Evolutionary conservation across 495 filamentous ascomycete genomes (phyloP).

Genomic region (Cairneyella variabilis): DNA sequence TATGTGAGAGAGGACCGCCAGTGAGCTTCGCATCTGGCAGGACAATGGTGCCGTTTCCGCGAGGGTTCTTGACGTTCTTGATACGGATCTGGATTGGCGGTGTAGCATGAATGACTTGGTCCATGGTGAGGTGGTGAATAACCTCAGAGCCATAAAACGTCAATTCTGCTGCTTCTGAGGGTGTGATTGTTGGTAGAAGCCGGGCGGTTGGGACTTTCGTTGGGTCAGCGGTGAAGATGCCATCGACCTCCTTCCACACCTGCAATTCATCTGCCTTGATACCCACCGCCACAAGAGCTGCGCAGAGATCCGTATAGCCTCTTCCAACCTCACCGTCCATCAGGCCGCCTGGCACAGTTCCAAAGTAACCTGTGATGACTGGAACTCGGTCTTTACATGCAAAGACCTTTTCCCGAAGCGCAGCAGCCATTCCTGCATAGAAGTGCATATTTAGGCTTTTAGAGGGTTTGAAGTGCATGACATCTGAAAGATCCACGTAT

Average conservation of each 20-base stretch:
- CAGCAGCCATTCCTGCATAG: slow-evolving; percentile 64
- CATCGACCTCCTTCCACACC: slow-evolving; percentile 92
- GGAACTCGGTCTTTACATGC: slow-evolving; percentile 69
- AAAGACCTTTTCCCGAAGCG: slow-evolving; percentile 62
- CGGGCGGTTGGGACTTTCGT: slow-evolving; percentile 82
- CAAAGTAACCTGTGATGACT: slow-evolving; percentile 84
- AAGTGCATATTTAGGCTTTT: slow-evolving; percentile 72
- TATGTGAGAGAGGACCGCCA: slow-evolving; percentile 27
- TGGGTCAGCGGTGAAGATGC: slow-evolving; percentile 86
- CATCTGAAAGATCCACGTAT: slow-evolving; percentile 80
- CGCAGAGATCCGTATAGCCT: slow-evolving; percentile 88
- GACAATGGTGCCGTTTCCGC: slow-evolving; percentile 82
- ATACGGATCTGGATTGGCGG: slow-evolving; percentile 88
- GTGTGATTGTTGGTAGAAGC: slow-evolving; percentile 73
- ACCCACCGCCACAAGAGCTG: slow-evolving; percentile 76
- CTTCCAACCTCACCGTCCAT: slow-evolving; percentile 74
- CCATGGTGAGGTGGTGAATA: slow-evolving; percentile 98
- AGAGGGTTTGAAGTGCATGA: slow-evolving; percentile 58
- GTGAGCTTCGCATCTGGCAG: slow-evolving; percentile 51
- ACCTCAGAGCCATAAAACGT: slow-evolving; percentile 95
- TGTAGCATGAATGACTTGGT: slow-evolving; percentile 88
- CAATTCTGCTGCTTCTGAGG: slow-evolving; percentile 82
- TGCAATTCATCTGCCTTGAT: slow-evolving; percentile 75
- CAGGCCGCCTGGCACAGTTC: slow-evolving; percentile 75
- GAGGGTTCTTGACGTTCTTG: slow-evolving; percentile 96